These are phyloP conservation scores for Colletotrichum magnum DNA, from an alignment of 2,329 filamentous ascomycete genomes.

Conservation along the genomic window DNA sequence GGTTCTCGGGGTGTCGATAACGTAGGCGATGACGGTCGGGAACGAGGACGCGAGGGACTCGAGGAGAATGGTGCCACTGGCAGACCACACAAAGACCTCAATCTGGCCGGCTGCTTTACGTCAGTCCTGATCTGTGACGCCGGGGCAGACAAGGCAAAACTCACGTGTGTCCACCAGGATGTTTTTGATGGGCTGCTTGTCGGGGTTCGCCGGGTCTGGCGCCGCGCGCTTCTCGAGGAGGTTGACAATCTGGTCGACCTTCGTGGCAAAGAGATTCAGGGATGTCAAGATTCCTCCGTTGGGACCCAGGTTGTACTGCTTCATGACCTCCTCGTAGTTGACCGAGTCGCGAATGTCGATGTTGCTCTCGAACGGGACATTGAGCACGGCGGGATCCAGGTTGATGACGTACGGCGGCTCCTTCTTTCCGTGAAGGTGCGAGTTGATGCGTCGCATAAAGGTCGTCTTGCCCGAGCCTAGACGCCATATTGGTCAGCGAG, in stretches of 20 bases:
- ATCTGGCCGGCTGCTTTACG: constrained; percentile 82
- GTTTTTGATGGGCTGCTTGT: constrained; percentile 78
- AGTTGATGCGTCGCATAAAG: constrained; percentile 98
- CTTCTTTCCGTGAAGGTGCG: constrained; percentile 86
- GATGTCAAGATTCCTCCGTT: constrained; percentile 98
- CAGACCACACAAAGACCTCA: constrained; percentile 98
- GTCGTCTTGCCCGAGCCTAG: constrained; percentile 97
- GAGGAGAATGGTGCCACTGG: constrained; percentile 92
- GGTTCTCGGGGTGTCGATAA: constrained; percentile 96
- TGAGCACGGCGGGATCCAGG: constrained; percentile 93
- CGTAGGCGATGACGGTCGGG: constrained; percentile 95
- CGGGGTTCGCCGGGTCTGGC: constrained; percentile 72
- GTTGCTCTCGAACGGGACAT: constrained; percentile 95
- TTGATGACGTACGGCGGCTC: constrained; percentile 95
- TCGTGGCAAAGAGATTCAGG: constrained; percentile 96
- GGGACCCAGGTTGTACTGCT: constrained; percentile 96
- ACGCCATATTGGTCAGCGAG: constrained; percentile 28
- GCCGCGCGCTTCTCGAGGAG: constrained; percentile 90
- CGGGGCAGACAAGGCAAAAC: constrained; percentile 29
- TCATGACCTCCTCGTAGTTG: constrained; percentile 99
- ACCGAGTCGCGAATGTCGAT: constrained; percentile 99
- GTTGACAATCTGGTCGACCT: constrained; percentile 93
- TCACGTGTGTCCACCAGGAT: constrained; percentile 90
- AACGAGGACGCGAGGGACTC: constrained; percentile 94
- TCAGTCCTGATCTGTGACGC: neutral